phyloP scores from a whole-genome alignment of 1,284 basidiomycete genomes.

The Ustilago loliicola region DNA sequence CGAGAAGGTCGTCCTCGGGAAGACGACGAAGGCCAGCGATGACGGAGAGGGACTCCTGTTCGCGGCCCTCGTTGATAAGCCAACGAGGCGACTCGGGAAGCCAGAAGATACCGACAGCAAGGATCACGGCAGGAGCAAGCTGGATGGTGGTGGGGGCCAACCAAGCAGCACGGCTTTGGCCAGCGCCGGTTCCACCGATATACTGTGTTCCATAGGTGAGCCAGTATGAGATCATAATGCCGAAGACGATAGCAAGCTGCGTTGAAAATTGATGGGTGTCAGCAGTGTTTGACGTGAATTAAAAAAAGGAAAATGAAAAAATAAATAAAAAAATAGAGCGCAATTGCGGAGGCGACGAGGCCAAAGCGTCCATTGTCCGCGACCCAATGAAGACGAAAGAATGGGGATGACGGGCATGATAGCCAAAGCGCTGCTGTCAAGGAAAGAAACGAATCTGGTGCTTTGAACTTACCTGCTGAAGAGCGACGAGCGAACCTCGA shows the following conservation, averaged over 20 bases:
- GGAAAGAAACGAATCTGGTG: background rate
- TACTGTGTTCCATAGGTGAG: constrained; percentile 80
- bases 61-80: constrained; percentile 79
- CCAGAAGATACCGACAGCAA: constrained; percentile 75
- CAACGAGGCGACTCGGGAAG: constrained; percentile 83
- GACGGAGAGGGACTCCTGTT: constrained; percentile 80
- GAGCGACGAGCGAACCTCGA: constrained; percentile 81
- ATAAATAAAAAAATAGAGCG: background rate
- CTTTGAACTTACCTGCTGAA: constrained; percentile 75
- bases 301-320: background rate
- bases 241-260: constrained; percentile 39
- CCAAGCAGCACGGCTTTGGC: constrained; percentile 80
- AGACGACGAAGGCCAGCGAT: constrained; percentile 77
- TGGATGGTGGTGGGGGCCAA: constrained; percentile 82
- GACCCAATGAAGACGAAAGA: background rate
- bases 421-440: background rate
- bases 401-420: too few species aligned
- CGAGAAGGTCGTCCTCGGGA: constrained; percentile 76
- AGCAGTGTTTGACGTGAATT: background rate
- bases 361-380: background rate
- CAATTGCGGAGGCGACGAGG: background rate
- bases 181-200: constrained; percentile 73
- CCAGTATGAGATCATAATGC: constrained; percentile 77
- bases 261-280: too few species aligned
- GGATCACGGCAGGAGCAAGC: constrained; percentile 79